Percentiles rank a stretch among this genome's conserved stretches.
phyloP scores from a whole-genome alignment of 2,329 filamentous ascomycete species.

The Ilyonectria destructans region DNA sequence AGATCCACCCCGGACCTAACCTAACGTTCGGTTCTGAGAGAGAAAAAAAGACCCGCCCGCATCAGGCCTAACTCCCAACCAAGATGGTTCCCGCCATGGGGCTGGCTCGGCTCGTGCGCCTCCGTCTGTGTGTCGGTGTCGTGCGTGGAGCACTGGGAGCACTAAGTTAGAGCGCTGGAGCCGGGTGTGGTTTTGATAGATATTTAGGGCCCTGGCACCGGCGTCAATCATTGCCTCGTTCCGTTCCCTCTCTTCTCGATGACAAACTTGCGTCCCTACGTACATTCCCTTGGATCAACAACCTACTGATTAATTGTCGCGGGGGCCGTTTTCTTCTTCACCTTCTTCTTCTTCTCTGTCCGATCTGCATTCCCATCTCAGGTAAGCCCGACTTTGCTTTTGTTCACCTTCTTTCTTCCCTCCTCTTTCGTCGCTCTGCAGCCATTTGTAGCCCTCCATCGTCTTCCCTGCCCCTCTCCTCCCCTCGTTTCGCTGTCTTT shows the following conservation, averaged over 20 bases:
- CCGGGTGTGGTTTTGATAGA: neutral
- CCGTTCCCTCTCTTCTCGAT: no score
- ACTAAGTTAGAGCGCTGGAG: neutral
- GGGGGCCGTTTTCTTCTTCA: neutral
- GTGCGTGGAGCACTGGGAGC: slow-evolving; percentile 17
- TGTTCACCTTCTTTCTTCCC: neutral
- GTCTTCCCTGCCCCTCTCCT: neutral
- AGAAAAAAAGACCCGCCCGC: neutral
- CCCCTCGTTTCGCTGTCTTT: neutral
- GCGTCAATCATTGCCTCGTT: slow-evolving; percentile 18
- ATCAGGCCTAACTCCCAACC: neutral
- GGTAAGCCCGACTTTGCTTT: neutral
- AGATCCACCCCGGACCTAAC: slow-evolving; percentile 24
- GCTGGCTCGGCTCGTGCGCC: slow-evolving; percentile 27
- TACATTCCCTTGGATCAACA: neutral
- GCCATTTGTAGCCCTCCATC: neutral
- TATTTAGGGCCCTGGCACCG: slow-evolving; percentile 29
- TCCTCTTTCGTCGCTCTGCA: neutral
- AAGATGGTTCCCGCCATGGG: slow-evolving; percentile 29
- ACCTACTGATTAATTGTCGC: neutral
- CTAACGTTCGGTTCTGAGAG: neutral
- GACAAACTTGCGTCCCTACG: neutral
- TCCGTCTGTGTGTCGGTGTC: slow-evolving; percentile 17
- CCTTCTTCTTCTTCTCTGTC: neutral
- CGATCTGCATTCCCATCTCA: neutral